A percentile compares a stretch with the other conserved stretches of the same genome.
Conservation (phyloP, 169 alveolate genomes). For the Plasmodium billcollinsi region DNA sequence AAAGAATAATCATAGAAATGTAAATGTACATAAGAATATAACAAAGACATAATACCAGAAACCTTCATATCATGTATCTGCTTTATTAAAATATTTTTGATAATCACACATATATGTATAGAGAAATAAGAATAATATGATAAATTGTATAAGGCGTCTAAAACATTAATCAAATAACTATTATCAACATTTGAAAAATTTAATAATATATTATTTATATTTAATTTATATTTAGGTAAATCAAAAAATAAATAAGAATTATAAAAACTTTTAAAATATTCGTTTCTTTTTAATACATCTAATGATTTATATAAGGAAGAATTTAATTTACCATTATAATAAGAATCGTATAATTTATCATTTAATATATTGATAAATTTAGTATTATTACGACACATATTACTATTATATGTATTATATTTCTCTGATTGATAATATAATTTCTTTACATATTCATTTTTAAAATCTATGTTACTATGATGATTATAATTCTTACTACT, state of each 20-base stretch:
- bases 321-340: not conserved
- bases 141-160: conserved; percentile 40
- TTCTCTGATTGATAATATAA: not conserved
- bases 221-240: conserved; percentile 32
- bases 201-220: conserved; percentile 23
- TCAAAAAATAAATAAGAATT: conserved; percentile 57
- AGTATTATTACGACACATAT: not conserved
- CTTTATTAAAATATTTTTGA: conserved; percentile 55
- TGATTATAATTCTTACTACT: not conserved
- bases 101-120: conserved; percentile 39
- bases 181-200: conserved; percentile 48
- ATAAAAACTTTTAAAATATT: conserved; percentile 60
- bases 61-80: conserved; percentile 73
- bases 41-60: conserved; percentile 35
- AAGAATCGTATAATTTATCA: not conserved
- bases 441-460: not conserved
- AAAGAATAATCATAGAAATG: conserved; percentile 60
- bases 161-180: conserved; percentile 45
- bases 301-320: conserved; percentile 35
- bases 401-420: not conserved
- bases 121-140: conserved; percentile 72
- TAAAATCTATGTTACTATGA: not conserved
- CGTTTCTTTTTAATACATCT: conserved; percentile 41
- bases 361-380: too few relatives aligned
- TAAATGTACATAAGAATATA: conserved; percentile 40